Base-by-base conservation (phyloP, 164 flowering plant genomes). In the Nelumbo lutea region DNA sequence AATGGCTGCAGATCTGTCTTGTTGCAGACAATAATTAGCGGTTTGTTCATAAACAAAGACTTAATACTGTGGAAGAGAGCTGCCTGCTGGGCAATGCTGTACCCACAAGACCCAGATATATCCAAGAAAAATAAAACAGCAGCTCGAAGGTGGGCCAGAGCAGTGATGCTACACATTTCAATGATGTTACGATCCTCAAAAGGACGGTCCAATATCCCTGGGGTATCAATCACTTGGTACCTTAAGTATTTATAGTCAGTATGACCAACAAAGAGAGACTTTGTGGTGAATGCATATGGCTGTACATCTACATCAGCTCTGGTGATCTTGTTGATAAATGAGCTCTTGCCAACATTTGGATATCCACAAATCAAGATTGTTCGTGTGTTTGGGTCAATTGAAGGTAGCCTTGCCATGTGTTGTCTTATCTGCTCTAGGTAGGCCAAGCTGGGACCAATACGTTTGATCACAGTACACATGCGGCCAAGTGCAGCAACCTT, bases 291-390 rank as follows among this genome's bases (percentile, higher is more conserved):
- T 52, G 92, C 88, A 79, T 88, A 88, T 8, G 92, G 90, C 76
- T 88, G 92, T 1, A 88, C 91, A 73, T 86, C 91, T 42, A 87
- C 91, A 82, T 87, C 91, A 42, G 91, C 91, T 71, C 89, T 81
- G 0, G 92, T 88, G 65, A 88, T 77, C 71, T 84, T 88, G 76
- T 86, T 88, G 44, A 88, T 86, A 68, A 88, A 88, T 0, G 88
- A n/a, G n/a, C n/a, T n/a, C n/a, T n/a, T n/a, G n/a, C n/a, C n/a
- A n/a, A n/a, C n/a, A n/a, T n/a, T n/a, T 84, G 90, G 92, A 61
- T 87, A 84, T 55, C 91, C 91, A 73, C 89, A 85, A 8, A 87
- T 85, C 83, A 87, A 69, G 42, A 85, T 76, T 0, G 91, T 87
- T 43, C 89, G 61, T 4, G 89, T 87, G 58, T 85, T 87, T 4